Evolutionary conservation across 2,329 filamentous ascomycete species (phyloP).

Genomic region (Colletotrichum sublineola): DNA sequence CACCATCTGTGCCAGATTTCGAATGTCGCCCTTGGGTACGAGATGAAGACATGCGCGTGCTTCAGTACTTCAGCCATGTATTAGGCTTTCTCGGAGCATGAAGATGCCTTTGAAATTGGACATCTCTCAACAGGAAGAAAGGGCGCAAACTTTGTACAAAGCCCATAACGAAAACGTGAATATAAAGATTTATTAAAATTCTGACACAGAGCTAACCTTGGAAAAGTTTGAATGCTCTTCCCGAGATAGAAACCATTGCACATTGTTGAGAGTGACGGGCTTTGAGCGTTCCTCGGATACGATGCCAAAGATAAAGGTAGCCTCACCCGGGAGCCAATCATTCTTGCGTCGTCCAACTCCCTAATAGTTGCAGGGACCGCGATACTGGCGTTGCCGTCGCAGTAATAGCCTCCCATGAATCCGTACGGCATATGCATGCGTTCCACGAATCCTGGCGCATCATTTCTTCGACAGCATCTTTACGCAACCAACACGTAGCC

Average conservation of each 20-base stretch:
- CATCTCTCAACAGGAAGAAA: background rate
- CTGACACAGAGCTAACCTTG: too few species aligned
- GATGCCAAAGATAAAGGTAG: background rate
- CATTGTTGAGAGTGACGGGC: too few species aligned
- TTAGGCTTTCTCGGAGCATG: background rate
- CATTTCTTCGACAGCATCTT: background rate
- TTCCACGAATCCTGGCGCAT: background rate
- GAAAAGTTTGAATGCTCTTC: too few species aligned
- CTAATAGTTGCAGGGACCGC: background rate
- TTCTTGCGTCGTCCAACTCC: background rate
- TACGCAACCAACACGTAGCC: background rate
- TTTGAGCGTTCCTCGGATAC: background rate
- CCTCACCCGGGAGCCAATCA: background rate
- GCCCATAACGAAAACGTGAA: background rate
- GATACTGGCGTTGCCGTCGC: background rate
- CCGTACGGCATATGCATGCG: background rate
- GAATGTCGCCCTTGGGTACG: background rate
- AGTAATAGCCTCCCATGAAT: background rate
- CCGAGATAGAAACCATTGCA: background rate
- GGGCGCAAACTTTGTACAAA: background rate
- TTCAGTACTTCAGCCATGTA: background rate
- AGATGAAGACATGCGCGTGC: too few species aligned
- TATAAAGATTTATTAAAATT: too few species aligned
- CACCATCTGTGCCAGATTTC: background rate
- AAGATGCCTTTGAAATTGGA: rapidly evolving